Percentiles rank a stretch among this genome's conserved stretches.
Evolutionary conservation across 495 filamentous ascomycete genomes (phyloP).

Genomic region (Penicillium verhagenii): DNA sequence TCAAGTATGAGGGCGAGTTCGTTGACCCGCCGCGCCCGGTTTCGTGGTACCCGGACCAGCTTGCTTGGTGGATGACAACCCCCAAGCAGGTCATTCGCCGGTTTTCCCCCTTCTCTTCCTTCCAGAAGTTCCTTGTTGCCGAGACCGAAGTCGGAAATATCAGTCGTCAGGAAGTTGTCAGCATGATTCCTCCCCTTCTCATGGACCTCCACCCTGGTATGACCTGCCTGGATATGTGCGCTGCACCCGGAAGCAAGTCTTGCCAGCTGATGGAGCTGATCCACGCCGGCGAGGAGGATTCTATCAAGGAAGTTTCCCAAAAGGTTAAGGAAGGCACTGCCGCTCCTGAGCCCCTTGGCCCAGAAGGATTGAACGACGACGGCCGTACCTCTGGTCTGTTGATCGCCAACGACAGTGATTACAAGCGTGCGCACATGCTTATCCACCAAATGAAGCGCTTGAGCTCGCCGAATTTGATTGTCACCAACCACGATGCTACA

Average conservation of each 20-base stretch:
- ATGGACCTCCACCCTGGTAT: conserved; percentile 90
- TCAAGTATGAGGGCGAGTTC: conserved; percentile 72
- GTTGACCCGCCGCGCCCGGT: conserved; percentile 81
- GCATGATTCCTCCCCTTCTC: conserved; percentile 96
- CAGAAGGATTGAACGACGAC: conserved; percentile 65
- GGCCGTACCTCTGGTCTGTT: conserved; percentile 87
- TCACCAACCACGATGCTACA: conserved; percentile 97
- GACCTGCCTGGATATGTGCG: conserved; percentile 91
- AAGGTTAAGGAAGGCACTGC: conserved; percentile 50
- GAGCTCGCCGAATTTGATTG: conserved; percentile 93
- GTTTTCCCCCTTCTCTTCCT: conserved; percentile 86
- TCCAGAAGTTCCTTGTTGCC: conserved; percentile 97
- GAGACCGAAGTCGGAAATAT: conserved; percentile 98
- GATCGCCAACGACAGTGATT: conserved; percentile 93
- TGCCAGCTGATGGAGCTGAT: conserved; percentile 94
- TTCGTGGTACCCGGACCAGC: conserved; percentile 86
- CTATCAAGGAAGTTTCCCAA: conserved; percentile 60
- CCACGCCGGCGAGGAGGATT: conserved; percentile 83
- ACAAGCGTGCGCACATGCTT: conserved; percentile 92
- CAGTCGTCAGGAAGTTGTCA: conserved; percentile 92
- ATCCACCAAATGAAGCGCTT: conserved; percentile 96
- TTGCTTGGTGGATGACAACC: conserved; percentile 95
- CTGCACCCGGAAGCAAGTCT: conserved; percentile 94
- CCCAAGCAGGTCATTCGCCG: conserved; percentile 90
- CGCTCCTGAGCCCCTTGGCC: conserved; percentile 46